Conservation (phyloP, 169 alveolate genomes). For the Cardiosporidium cionae region DNA sequence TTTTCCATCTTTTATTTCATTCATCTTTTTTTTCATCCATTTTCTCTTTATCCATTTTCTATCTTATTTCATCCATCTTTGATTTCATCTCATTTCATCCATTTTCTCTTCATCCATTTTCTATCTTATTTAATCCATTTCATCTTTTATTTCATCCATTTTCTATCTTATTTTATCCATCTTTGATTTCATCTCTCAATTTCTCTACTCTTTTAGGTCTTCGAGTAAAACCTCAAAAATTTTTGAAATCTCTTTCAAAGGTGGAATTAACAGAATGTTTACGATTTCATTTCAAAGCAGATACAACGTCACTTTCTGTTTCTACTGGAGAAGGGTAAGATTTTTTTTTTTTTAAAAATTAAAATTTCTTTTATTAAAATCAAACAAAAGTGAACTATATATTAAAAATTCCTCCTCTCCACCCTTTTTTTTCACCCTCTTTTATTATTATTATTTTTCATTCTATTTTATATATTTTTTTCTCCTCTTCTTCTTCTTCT, state of each 20-base stretch:
- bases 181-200: too few species aligned
- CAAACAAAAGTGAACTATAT: not conserved
- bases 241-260: not conserved
- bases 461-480: not conserved
- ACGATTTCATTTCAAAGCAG: constrained; percentile 19
- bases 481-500: not conserved
- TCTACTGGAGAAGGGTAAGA: constrained; percentile 29
- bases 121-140: too few species aligned
- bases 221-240: constrained; percentile 16
- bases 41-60: too few species aligned
- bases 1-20: too few species aligned
- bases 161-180: too few species aligned
- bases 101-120: too few species aligned
- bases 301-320: constrained; percentile 25
- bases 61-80: too few species aligned
- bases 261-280: constrained; percentile 29
- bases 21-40: too few species aligned
- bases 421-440: not conserved
- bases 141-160: too few species aligned
- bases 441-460: not conserved
- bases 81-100: too few species aligned
- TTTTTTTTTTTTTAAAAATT: not conserved
- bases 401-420: not conserved
- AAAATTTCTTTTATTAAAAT: not conserved
- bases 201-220: too few species aligned